Evolutionary conservation across 1,284 basidiomycete genomes (phyloP), one percentile per base, ranked within the genome.

Genomic region (Malassezia brasiliensis): DNA sequence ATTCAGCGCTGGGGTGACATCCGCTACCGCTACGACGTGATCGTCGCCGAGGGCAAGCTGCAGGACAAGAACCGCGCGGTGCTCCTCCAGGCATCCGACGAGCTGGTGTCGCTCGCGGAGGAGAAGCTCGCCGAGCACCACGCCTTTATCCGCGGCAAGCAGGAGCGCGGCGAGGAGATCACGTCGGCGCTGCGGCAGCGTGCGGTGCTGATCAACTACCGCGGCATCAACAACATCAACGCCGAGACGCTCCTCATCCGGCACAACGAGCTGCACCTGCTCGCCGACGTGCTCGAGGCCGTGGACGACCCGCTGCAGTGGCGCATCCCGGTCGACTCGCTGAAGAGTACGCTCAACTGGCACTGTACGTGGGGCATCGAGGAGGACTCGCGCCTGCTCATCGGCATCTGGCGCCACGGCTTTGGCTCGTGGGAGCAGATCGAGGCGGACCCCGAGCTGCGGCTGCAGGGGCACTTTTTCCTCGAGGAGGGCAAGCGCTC

Each of bases 1-100:
- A 80, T 99, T 65, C 90, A 96, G 72, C 86, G 90, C 55, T 98
- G 93, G 90, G 94, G 94, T 30, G 93, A 98, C 75, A 89, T 98
- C 61, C 83, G 90, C 50, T 85, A 87, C 66, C 86, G 93, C 45
- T 96, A 93, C 77, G 90, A 96, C 56, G 81, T 86, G 53, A 96
- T 98, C 68, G 90, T 93, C 60, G 80, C 80, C 54, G 93, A 98
- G 75, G 82, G 90, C n/a, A 91, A 90, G 76, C 82, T 98, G 55
- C 83, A 86, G 65, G 85, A 87, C 78, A 98, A 99, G 81, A 94
- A 98, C 77, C 85, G 85, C 63, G 84, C 85, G 41, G 86, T 96
- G 81, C 85, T 98, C 68, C 82, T 87, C 46, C 87, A 91, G 66
- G 86, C 90, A 22, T 81, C 89, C 22, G 91, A 98, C 70, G 91